Conservation (phyloP, 78 protist species). For the Chrysochromulina parva region DNA sequence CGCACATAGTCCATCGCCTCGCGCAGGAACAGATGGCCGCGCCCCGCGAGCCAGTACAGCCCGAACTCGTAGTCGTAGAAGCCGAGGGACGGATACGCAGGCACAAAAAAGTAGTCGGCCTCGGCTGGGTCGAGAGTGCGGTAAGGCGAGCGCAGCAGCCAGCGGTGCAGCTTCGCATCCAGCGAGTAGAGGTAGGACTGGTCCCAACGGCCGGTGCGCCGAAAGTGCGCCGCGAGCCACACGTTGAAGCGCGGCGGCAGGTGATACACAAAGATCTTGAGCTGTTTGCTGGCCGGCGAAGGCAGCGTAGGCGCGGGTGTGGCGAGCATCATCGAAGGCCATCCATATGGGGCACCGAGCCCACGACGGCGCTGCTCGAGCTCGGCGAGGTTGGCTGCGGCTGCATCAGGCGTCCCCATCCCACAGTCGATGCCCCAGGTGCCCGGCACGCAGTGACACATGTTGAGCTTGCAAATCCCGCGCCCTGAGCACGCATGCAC, state of each 20-base stretch:
- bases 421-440: neutral
- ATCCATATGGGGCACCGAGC: too few relatives aligned
- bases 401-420: neutral
- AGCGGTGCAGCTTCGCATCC: neutral
- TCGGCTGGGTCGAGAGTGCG: neutral
- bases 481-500: neutral
- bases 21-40: neutral
- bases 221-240: neutral
- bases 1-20: neutral
- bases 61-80: slow-evolving; percentile 6
- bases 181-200: slow-evolving; percentile 7
- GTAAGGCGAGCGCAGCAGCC: neutral
- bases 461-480: neutral
- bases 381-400: neutral
- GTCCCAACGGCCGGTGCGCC: neutral
- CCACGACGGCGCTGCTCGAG: too few relatives aligned
- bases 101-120: neutral
- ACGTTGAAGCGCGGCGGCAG: too few relatives aligned
- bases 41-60: neutral
- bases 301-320: too few relatives aligned
- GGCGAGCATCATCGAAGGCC: too few relatives aligned
- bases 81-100: neutral
- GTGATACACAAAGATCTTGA: too few relatives aligned
- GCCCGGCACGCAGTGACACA: neutral
- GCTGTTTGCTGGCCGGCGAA: too few relatives aligned